phyloP scores from a whole-genome alignment of 2,329 filamentous ascomycete species.

The Penicillium hordei region DNA sequence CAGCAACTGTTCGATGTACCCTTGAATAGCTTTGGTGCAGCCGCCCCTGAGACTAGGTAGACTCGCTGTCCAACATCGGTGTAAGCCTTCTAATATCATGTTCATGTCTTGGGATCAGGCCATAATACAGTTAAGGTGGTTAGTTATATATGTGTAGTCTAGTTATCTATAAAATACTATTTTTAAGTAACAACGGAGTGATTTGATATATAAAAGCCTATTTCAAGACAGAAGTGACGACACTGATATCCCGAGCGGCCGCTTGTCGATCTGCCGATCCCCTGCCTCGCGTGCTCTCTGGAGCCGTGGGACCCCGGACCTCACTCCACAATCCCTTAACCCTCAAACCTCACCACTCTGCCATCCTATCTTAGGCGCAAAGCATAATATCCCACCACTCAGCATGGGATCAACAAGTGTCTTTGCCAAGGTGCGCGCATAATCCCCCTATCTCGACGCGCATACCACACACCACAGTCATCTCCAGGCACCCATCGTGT shows the following conservation, averaged over 20 bases:
- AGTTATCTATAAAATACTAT: neutral
- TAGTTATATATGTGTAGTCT: neutral
- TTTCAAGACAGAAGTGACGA: neutral
- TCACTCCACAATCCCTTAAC: neutral
- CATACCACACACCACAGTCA: neutral
- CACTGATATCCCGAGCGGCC: neutral
- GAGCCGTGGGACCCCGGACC: neutral
- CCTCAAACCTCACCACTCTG: neutral
- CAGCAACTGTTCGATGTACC: neutral
- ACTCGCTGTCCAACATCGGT: neutral
- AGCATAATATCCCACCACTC: neutral
- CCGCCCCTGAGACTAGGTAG: neutral
- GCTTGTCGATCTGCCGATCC: constrained; percentile 9
- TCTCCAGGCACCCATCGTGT: neutral
- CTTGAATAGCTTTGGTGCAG: neutral
- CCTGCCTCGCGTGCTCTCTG: neutral
- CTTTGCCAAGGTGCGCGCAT: constrained; percentile 32
- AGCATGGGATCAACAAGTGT: constrained; percentile 33
- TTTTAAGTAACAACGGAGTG: neutral
- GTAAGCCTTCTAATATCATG: neutral
- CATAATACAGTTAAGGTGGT: neutral
- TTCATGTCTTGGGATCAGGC: neutral
- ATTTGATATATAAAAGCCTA: neutral
- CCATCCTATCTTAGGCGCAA: neutral
- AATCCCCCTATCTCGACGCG: neutral